Percentiles rank a stretch among this genome's conserved stretches.
Conservation (phyloP, 2,329 filamentous ascomycete species). For the Mycogone perniciosa region DNA sequence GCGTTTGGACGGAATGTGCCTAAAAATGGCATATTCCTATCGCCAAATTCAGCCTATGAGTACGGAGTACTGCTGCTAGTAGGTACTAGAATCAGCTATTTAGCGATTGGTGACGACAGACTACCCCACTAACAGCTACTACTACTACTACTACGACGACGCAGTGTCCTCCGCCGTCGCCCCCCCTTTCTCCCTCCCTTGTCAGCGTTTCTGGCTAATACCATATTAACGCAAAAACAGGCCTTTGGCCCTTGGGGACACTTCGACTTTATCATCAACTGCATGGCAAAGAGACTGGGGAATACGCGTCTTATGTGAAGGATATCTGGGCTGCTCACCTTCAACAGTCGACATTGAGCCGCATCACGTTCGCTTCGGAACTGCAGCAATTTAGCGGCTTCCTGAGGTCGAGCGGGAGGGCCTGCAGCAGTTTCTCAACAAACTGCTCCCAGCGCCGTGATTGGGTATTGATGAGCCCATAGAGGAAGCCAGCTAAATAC, state of each 20-base stretch:
- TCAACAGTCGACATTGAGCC: no score
- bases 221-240: no score
- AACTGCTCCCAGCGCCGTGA: conserved; percentile 9
- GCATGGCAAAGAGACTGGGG: no score
- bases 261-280: no score
- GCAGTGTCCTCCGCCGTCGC: not conserved
- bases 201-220: no score
- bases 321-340: no score
- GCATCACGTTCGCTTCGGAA: conserved; percentile 6
- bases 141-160: not conserved
- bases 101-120: not conserved
- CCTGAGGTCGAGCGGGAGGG: not conserved
- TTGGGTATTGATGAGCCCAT: conserved; percentile 7
- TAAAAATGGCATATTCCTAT: no score
- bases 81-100: no score
- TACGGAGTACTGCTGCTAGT: not conserved
- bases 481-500: conserved; percentile 4
- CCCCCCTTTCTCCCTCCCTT: not conserved
- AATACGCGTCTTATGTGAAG: no score
- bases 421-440: conserved; percentile 14
- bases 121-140: not conserved
- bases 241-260: no score
- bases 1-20: no score
- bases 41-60: no score
- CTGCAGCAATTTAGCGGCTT: conserved; percentile 6